Evolutionary conservation across 306 rosid genomes (phyloP), one percentile per base, ranked within the genome.

Genomic region (Quercus variabilis): DNA sequence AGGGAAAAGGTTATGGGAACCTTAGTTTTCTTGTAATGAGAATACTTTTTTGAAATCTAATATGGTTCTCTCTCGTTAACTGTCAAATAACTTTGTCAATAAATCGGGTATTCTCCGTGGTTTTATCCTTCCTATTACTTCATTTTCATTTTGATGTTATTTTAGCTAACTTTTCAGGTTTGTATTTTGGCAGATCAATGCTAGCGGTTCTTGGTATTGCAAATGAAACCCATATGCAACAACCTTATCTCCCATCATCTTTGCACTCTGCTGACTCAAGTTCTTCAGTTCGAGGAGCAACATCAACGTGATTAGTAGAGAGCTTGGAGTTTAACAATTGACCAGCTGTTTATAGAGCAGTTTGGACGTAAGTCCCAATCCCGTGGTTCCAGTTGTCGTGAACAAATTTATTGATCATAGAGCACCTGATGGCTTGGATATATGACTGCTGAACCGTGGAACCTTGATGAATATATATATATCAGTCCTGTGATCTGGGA

Each of bases 151-250:
- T 59, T 23, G 13, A 26, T 59, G 5, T 23, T 23, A 21, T 20
- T 59, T 31, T 15, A 6, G 73, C 56, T 63, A 75, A 85, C 79
- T 76, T 7, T 5, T 13, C 28, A 14, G 73, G 10, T 76, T 19
- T 78, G 63, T 49, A 76, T 59, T 54, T 88, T 81, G 79, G 81
- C 91, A 91, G 98, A 85, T 74, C 91, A 60, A 91, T 85, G 69
- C 87, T 93, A 73, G 87, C 84, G 17, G 87, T 90, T 80, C 93
- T 93, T 33, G 95, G 95, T 78, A 91, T 93, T 51, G 85, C 87
- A 56, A 90, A 85, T 74, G 95, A 93, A 79, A 80, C 76, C n/a
- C 87, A 81, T 41, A 17, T 43, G 79, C 95, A 93, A 80, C 92
- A 75, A 75, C 60, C 87, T n/a, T 89, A 86, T 77, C 76, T 72